These are phyloP conservation scores for Geum urbanum DNA, from an alignment of 306 rosid species.

Conservation along the genomic window DNA sequence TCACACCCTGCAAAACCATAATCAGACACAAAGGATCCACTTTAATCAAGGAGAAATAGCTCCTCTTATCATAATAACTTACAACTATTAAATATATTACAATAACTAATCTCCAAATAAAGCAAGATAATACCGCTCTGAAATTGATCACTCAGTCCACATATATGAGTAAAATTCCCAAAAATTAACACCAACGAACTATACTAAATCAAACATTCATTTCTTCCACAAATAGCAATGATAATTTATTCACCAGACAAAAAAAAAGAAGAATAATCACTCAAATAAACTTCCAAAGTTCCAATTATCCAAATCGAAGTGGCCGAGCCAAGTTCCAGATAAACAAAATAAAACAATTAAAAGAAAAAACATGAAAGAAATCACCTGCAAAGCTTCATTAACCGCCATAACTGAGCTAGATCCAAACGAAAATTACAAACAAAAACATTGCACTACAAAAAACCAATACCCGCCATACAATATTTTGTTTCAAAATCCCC, in stretches of 20 bases:
- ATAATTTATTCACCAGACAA: background rate
- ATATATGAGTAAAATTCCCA: background rate
- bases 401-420: conserved; percentile 49
- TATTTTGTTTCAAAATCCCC: background rate
- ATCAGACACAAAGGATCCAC: conserved; percentile 11
- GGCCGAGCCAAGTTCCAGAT: background rate
- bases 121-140: background rate
- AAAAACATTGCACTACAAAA: background rate
- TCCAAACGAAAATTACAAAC: conserved; percentile 29
- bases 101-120: too few relatives aligned
- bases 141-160: background rate
- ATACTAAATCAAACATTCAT: background rate
- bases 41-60: background rate
- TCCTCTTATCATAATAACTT: background rate
- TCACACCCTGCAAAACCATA: conserved; percentile 33
- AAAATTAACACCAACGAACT: background rate
- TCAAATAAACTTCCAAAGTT: background rate
- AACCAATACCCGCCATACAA: background rate
- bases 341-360: background rate
- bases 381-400: conserved; percentile 36
- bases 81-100: background rate
- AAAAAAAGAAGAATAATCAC: background rate
- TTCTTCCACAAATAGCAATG: background rate
- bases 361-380: conserved; percentile 18
- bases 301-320: background rate